Percentiles rank a stretch among this genome's conserved stretches.
phyloP scores from a whole-genome alignment of 306 rosid genomes.

The Vigna nakashimae region DNA sequence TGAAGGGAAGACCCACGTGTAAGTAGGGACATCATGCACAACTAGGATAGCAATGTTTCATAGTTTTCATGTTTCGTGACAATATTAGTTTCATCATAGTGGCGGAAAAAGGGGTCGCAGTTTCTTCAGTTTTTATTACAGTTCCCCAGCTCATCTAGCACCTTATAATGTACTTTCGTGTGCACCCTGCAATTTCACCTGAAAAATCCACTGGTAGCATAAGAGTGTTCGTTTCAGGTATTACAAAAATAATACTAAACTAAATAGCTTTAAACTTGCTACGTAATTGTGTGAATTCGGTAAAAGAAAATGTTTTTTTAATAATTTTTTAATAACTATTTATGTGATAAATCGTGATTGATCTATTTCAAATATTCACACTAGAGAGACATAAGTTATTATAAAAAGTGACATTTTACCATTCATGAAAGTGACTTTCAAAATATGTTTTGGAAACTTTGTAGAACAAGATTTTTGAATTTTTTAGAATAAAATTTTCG shows the following conservation, averaged over 20 bases:
- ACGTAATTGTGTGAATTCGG: not conserved
- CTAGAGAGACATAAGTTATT: too few relatives aligned
- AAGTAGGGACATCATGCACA: constrained; percentile 30
- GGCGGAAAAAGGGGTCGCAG: not conserved
- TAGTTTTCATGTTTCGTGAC: constrained; percentile 14
- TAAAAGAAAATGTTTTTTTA: too few relatives aligned
- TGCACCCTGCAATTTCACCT: not conserved
- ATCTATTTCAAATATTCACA: too few relatives aligned
- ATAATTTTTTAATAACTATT: too few relatives aligned
- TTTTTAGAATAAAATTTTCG: too few relatives aligned
- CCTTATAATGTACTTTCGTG: not conserved
- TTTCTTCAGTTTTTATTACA: not conserved
- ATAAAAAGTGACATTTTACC: too few relatives aligned
- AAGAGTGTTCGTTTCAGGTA: not conserved
- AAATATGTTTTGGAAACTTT: too few relatives aligned
- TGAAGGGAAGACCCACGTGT: constrained; percentile 44
- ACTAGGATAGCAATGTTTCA: not conserved
- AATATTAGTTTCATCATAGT: not conserved
- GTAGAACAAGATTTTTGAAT: too few relatives aligned
- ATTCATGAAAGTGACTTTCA: too few relatives aligned
- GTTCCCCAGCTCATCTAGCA: too few relatives aligned
- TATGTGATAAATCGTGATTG: too few relatives aligned
- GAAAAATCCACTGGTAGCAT: not conserved
- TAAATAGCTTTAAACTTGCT: not conserved
- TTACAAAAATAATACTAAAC: not conserved